Percentiles rank a stretch among this genome's conserved stretches.
Evolutionary conservation across 2,329 filamentous ascomycete genomes (phyloP).

Genomic region (Beauveria pseudobassiana): DNA sequence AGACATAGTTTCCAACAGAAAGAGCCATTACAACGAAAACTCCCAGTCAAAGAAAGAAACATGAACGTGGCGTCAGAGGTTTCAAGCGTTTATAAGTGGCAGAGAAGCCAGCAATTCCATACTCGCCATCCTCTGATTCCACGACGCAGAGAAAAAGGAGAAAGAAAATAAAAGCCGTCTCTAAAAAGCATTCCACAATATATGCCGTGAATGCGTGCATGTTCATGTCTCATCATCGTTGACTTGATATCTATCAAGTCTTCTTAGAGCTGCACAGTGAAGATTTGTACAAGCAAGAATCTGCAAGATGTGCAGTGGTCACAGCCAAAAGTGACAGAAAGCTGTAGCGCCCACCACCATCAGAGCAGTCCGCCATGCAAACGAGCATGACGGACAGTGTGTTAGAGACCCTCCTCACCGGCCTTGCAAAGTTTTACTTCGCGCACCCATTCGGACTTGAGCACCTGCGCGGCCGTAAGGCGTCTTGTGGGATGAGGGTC

Average conservation of each 20-base stretch:
- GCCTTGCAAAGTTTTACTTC: constrained; percentile 97
- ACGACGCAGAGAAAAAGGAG: neutral
- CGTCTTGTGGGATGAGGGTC: constrained; percentile 89
- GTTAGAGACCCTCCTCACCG: constrained; percentile 84
- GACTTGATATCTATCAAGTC: constrained; percentile 11
- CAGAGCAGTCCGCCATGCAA: constrained; percentile 22
- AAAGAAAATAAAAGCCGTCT: constrained; percentile 9
- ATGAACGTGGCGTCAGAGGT: constrained; percentile 7
- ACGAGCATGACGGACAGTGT: constrained; percentile 20
- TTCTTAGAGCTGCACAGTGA: constrained; percentile 6
- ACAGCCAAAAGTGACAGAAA: neutral
- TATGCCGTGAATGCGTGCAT: neutral
- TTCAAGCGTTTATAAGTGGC: neutral
- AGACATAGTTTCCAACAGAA: constrained; percentile 14
- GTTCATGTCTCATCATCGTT: constrained; percentile 12
- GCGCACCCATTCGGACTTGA: constrained; percentile 97
- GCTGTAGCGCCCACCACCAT: constrained; percentile 11
- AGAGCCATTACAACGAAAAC: constrained; percentile 6
- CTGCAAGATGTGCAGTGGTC: constrained; percentile 19
- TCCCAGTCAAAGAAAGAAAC: neutral
- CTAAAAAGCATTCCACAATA: constrained; percentile 13
- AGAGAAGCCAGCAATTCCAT: neutral
- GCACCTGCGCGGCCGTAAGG: constrained; percentile 90
- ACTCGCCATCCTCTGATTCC: neutral
- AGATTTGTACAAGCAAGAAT: constrained; percentile 13